Conservation (phyloP, 2,329 filamentous ascomycete genomes). For the Aspergillus alliaceus region DNA sequence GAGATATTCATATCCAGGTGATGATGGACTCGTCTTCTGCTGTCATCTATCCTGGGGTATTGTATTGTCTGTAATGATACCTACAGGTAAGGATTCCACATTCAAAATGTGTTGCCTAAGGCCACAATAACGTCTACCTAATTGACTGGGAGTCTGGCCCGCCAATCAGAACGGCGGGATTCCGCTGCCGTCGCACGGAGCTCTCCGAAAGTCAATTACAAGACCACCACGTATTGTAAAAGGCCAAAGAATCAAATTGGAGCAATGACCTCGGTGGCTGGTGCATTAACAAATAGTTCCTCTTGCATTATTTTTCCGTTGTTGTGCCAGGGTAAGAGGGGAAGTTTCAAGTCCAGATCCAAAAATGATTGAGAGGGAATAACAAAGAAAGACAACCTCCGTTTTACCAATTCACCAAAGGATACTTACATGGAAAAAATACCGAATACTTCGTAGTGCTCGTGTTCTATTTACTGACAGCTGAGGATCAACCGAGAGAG, state of each 20-base stretch:
- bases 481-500: neutral
- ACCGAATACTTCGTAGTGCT: neutral
- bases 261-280: neutral
- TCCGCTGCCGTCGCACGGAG: conserved; percentile 9
- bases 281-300: neutral
- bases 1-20: neutral
- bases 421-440: neutral
- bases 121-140: conserved; percentile 4
- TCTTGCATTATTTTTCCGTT: neutral
- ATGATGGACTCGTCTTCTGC: too few species aligned
- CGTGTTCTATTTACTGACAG: neutral
- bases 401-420: too few species aligned
- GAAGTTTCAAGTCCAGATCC: too few species aligned
- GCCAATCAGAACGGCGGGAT: conserved; percentile 10
- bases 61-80: too few species aligned
- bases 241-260: neutral
- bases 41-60: too few species aligned
- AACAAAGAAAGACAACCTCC: neutral
- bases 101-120: neutral
- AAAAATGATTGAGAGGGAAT: neutral
- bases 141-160: conserved; percentile 7
- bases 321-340: neutral
- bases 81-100: too few species aligned
- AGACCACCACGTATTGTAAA: conserved; percentile 10
- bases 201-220: conserved; percentile 14